A percentile compares a stretch with the other conserved stretches of the same genome.
Conservation (phyloP, 225 moss, liverwort and hornwort species). For the Antitrichia curtipendula region DNA sequence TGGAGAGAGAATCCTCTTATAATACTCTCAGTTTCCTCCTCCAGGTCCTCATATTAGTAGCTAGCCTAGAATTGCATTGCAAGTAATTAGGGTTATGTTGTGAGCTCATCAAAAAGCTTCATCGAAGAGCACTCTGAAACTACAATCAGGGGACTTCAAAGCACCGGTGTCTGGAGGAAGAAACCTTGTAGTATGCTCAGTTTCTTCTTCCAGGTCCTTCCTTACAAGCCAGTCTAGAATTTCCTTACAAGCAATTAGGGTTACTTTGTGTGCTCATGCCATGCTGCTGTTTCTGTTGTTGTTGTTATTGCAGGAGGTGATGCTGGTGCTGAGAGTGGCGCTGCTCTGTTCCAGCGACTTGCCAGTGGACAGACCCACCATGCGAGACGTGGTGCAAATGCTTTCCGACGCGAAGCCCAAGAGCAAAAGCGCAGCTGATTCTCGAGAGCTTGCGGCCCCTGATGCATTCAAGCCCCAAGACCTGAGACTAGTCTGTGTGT, state of each 20-base stretch:
- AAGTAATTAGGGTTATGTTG: neutral
- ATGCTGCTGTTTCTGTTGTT: neutral
- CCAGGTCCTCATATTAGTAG: neutral
- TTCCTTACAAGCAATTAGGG: neutral
- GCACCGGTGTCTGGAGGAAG: neutral
- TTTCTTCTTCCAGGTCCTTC: neutral
- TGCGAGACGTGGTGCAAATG: conserved; percentile 96
- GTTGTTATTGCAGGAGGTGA: conserved; percentile 47
- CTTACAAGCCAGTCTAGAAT: neutral
- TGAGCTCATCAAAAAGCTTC: neutral
- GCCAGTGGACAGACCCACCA: conserved; percentile 83
- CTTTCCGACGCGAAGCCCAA: conserved; percentile 70
- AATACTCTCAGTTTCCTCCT: neutral
- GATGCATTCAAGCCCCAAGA: conserved; percentile 39
- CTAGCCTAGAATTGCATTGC: neutral
- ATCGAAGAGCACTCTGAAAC: neutral
- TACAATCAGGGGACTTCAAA: neutral
- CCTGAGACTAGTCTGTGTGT: conserved; percentile 34
- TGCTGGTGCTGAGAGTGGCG: conserved; percentile 89
- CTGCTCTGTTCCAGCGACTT: conserved; percentile 80
- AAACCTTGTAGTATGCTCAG: neutral
- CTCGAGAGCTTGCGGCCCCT: conserved; percentile 32
- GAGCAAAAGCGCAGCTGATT: conserved; percentile 29
- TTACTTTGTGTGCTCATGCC: neutral
- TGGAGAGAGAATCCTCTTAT: neutral